These are phyloP conservation scores for Xylaria sp. DNA, from an alignment of 2,329 filamentous ascomycete genomes.

Conservation along the genomic window DNA sequence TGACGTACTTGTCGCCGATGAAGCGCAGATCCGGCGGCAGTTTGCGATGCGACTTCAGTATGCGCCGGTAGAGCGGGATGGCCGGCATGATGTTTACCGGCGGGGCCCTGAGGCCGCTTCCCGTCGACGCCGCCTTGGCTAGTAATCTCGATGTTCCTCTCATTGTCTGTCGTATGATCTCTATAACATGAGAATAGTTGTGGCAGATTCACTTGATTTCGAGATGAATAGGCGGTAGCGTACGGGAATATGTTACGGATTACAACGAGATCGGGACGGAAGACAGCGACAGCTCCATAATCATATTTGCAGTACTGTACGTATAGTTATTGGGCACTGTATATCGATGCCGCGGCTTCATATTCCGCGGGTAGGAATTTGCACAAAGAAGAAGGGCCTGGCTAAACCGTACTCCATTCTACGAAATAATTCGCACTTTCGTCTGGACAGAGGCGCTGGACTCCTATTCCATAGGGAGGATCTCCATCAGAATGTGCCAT, in stretches of 20 bases:
- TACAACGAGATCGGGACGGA: too few relatives aligned
- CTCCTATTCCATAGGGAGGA: background rate
- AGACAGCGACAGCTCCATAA: background rate
- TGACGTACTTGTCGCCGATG: conserved; percentile 88
- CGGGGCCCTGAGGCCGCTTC: conserved; percentile 26
- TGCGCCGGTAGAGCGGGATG: conserved; percentile 79
- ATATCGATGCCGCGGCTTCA: background rate
- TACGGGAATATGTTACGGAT: background rate
- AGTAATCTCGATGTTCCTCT: conserved; percentile 24
- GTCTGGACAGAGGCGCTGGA: background rate
- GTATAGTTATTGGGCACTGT: background rate
- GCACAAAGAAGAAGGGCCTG: too few relatives aligned
- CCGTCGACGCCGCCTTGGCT: conserved; percentile 25
- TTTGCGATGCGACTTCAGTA: conserved; percentile 81
- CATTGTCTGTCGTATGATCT: conserved; percentile 17
- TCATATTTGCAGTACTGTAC: background rate
- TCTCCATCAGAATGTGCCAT: background rate
- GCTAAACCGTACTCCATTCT: background rate
- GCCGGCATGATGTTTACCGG: conserved; percentile 72
- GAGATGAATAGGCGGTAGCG: background rate
- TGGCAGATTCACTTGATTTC: background rate
- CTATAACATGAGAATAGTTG: conserved; percentile 1
- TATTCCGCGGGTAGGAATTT: background rate
- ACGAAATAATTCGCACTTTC: background rate
- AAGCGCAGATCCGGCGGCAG: conserved; percentile 70